Conservation (phyloP, 2,329 filamentous ascomycete species). For the Davidsoniella virescens region DNA sequence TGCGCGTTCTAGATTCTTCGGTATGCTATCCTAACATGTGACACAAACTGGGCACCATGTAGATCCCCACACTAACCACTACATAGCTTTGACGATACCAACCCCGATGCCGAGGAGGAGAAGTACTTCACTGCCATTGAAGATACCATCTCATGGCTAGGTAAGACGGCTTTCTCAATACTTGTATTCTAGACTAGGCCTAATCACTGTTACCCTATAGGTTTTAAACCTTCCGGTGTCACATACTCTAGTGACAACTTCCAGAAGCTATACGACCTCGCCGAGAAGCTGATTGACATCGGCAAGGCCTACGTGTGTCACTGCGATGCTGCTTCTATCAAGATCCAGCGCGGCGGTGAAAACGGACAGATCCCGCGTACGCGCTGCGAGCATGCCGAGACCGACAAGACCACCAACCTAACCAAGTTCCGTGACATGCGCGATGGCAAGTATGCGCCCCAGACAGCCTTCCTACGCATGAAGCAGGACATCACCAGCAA, state of each 20-base stretch:
- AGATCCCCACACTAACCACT: conserved; percentile 2
- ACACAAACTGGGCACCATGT: conserved; percentile 14
- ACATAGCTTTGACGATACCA: conserved; percentile 80
- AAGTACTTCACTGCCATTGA: conserved; percentile 78
- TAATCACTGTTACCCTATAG: conserved; percentile 13
- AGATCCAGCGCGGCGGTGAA: conserved; percentile 70
- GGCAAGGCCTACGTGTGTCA: conserved; percentile 74
- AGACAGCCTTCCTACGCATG: conserved; percentile 78
- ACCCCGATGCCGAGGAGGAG: conserved; percentile 85
- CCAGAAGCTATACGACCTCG: conserved; percentile 70
- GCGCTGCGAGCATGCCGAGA: conserved; percentile 64
- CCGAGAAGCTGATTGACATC: conserved; percentile 63
- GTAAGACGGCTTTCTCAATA: conserved; percentile 17
- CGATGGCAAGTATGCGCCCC: conserved; percentile 76
- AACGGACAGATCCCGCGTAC: conserved; percentile 53
- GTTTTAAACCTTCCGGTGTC: conserved; percentile 59
- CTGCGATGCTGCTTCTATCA: conserved; percentile 68
- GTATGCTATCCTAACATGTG: conserved; percentile 15
- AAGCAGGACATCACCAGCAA: conserved; percentile 72
- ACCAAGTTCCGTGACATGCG: conserved; percentile 77
- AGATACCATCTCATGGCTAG: conserved; percentile 76
- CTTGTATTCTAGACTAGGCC: not conserved
- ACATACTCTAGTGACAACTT: conserved; percentile 90
- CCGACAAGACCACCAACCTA: conserved; percentile 59
- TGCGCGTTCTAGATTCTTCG: conserved; percentile 3